These are phyloP conservation scores for Leccinum fibrillosum DNA, from an alignment of 768 basidiomycete species.

Conservation along the genomic window DNA sequence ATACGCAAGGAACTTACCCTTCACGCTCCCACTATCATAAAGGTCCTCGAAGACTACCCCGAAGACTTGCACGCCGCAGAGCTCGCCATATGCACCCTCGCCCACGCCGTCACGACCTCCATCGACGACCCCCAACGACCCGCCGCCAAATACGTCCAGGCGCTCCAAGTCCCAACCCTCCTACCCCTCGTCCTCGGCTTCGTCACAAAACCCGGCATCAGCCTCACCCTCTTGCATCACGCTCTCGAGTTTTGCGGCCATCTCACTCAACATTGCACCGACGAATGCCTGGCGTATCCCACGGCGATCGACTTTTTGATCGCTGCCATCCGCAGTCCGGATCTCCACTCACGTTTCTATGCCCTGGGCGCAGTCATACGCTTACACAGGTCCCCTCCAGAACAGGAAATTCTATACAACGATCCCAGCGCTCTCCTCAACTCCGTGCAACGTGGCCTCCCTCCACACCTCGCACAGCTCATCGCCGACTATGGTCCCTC, in stretches of 20 bases:
- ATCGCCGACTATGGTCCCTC: slow-evolving; percentile 46
- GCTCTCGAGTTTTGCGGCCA: slow-evolving; percentile 45
- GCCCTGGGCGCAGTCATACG: slow-evolving; percentile 55
- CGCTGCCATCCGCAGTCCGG: slow-evolving; percentile 51
- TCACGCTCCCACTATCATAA: slow-evolving; percentile 39
- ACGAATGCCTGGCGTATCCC: slow-evolving; percentile 43
- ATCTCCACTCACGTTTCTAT: slow-evolving; percentile 49
- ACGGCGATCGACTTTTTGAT: slow-evolving; percentile 49
- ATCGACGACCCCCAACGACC: slow-evolving; percentile 38
- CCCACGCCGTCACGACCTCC: slow-evolving; percentile 48
- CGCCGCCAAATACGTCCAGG: slow-evolving; percentile 36
- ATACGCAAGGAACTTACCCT: slow-evolving; percentile 50
- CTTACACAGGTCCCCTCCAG: slow-evolving; percentile 41
- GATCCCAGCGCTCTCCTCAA: slow-evolving; percentile 49
- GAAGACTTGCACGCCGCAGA: slow-evolving; percentile 51
- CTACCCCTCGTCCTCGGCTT: slow-evolving; percentile 42
- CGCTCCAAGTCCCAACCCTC: slow-evolving; percentile 43
- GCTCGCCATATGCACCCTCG: slow-evolving; percentile 47
- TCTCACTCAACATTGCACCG: slow-evolving; percentile 42
- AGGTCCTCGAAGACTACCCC: slow-evolving; percentile 46
- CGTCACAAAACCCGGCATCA: slow-evolving; percentile 42
- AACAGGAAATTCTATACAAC: slow-evolving; percentile 42
- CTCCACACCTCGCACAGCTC: slow-evolving; percentile 43
- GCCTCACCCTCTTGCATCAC: slow-evolving; percentile 47
- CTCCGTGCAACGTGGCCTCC: slow-evolving; percentile 41